A percentile compares a stretch with the other conserved stretches of the same genome.
These are phyloP conservation scores for Diaporthe ilicicola DNA, from an alignment of 2,329 filamentous ascomycete genomes.

Conservation along the genomic window DNA sequence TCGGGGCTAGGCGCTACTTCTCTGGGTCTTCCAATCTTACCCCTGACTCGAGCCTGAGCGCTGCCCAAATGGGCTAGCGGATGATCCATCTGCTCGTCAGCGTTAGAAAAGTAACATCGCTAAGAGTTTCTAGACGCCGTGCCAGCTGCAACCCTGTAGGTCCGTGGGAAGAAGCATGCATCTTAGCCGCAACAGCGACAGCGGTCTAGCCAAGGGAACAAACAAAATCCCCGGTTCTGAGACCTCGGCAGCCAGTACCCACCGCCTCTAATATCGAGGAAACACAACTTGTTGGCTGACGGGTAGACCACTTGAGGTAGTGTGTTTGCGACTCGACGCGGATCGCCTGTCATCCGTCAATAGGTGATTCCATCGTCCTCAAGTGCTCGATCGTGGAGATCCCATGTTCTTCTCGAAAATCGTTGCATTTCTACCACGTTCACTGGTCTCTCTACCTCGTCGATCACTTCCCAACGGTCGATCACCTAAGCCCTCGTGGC, in stretches of 20 bases:
- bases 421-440: not conserved
- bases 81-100: not conserved
- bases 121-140: not conserved
- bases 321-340: constrained; percentile 7
- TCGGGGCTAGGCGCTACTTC: not conserved
- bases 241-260: not conserved
- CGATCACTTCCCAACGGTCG: constrained; percentile 1
- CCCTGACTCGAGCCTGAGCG: constrained; percentile 12
- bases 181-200: not conserved
- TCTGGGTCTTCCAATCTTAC: not conserved
- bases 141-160: constrained; percentile 2
- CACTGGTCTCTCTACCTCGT: not conserved
- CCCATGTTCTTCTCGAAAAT: not conserved
- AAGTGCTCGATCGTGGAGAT: constrained; percentile 9
- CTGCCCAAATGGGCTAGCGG: not conserved
- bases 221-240: not conserved
- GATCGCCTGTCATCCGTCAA: constrained; percentile 1
- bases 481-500: not conserved
- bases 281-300: not conserved
- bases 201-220: not conserved
- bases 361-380: constrained; percentile 2
- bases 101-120: not conserved
- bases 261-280: not conserved
- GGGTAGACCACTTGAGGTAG: constrained; percentile 1
- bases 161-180: not conserved